Evolutionary conservation across 108 stramenopile species (phyloP).

Genomic region (Chaetoceros tenuissimus): DNA sequence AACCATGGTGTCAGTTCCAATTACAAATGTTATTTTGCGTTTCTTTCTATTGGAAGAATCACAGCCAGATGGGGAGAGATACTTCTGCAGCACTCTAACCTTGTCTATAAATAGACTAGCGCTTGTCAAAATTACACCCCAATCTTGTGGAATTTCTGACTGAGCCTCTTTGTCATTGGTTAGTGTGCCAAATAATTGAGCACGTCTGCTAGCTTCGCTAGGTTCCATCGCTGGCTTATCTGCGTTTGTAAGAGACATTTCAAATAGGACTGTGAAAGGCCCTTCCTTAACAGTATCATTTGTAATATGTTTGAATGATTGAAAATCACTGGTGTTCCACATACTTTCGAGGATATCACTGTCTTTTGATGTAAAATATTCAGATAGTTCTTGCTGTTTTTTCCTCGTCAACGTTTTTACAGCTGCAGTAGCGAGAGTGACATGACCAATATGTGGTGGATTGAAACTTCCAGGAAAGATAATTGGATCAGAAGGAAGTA

Average conservation of each 20-base stretch:
- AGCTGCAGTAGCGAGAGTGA: conserved; percentile 62
- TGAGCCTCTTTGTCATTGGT: neutral
- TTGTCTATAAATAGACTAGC: conserved; percentile 72
- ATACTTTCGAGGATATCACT: conserved; percentile 16
- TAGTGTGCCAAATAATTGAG: conserved; percentile 39
- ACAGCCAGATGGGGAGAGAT: neutral
- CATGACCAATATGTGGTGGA: conserved; percentile 83
- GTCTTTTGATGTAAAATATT: neutral
- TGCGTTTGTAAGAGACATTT: conserved; percentile 72
- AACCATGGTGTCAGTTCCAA: conserved; percentile 85
- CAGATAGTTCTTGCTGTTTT: conserved; percentile 5
- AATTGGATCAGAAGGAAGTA: conserved; percentile 42
- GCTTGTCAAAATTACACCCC: conserved; percentile 72
- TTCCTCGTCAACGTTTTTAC: conserved; percentile 14
- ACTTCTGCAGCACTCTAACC: conserved; percentile 29
- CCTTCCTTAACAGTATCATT: conserved; percentile 5
- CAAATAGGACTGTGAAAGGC: conserved; percentile 45
- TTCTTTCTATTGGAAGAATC: conserved; percentile 3
- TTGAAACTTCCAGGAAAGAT: conserved; percentile 86
- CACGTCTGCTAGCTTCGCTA: conserved; percentile 31
- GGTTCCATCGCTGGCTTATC: conserved; percentile 78
- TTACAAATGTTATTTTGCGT: conserved; percentile 54
- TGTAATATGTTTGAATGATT: conserved; percentile 7
- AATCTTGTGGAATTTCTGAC: conserved; percentile 47
- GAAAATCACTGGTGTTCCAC: conserved; percentile 14